Conservation (phyloP, 768 basidiomycete genomes). For the Punctularia strigosozonata region DNA sequence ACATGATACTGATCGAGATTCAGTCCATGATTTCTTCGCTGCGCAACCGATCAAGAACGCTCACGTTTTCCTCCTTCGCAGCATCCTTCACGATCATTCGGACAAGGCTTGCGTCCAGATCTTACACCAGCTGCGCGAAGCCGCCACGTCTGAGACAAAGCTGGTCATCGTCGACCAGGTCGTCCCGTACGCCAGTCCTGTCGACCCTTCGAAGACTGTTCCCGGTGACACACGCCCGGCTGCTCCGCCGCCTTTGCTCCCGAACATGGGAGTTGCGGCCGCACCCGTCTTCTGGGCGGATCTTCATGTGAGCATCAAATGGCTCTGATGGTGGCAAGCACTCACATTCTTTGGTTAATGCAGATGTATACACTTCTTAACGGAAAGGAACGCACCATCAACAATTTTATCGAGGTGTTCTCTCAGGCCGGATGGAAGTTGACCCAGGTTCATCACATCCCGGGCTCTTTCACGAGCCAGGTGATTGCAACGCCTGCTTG, state of each 20-base stretch:
- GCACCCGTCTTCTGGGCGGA: conserved; percentile 12
- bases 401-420: conserved; percentile 14
- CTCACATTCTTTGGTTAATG: background rate
- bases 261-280: conserved; percentile 15
- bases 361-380: conserved; percentile 20
- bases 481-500: no score
- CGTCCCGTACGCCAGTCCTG: conserved; percentile 16
- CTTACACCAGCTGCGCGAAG: conserved; percentile 23
- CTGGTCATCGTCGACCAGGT: conserved; percentile 31
- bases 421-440: conserved; percentile 19
- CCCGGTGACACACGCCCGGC: conserved; percentile 12
- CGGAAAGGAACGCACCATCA: conserved; percentile 20
- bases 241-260: conserved; percentile 15
- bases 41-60: conserved; percentile 24
- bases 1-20: background rate
- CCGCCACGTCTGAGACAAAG: conserved; percentile 22
- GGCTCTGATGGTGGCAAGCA: conserved; percentile 1
- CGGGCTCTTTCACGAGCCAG: no score
- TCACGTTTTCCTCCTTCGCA: conserved; percentile 23
- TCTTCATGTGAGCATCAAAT: conserved; percentile 11
- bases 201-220: conserved; percentile 12
- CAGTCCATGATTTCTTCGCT: conserved; percentile 24
- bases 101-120: conserved; percentile 21
- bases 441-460: background rate
- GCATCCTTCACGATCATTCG: conserved; percentile 29